Base-by-base conservation (phyloP, 768 basidiomycete species). In the Termitomyces titanicus region DNA sequence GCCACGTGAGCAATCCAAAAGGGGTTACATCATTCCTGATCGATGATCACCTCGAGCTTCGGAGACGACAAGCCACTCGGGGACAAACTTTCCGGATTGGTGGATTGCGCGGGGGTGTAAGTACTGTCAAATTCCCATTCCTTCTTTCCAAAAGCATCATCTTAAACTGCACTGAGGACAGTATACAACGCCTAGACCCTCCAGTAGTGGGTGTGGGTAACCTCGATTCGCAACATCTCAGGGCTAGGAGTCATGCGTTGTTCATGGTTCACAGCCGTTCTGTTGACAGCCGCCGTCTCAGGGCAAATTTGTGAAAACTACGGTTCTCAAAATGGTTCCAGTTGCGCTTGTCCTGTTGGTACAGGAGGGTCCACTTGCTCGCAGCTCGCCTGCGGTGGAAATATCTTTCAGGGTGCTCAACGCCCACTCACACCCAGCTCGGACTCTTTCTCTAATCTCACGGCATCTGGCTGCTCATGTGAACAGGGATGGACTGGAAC, bases 341-440 rank as follows among this genome's bases (percentile, higher is more conserved):
- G 66, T 22, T 95, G 94, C 66, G 69, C 78, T 22, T 97, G 94
- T 68, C 93, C 92, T 5, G 79, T 82, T 22, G 93, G 93, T 12
- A 92, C 91, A 64, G 89, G 88, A 11, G 90, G 88, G 7, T 51
- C 80, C 25, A 80, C 79, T 20, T 94, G 92, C 64, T 76, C 82
- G 1, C 76, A 80, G 54, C 82, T 88, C 0, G 83, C 78, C 1
- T 97, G 94, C 57, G 89, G 89, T 11, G 92, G 92, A 2, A 87
- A 83, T 49, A 82, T 96, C 42, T 92, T 88, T 65, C 84, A 92
- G 63, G 88, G 86, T 52, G 68, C 81, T 2, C 65, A 74, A 47
- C 80, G 85, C n/a, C 69, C 83, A 38, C 67, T 87, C 46, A 70
- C 81, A 12, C 65, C 79, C 17, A 53, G 66, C 29, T 66, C 74